phyloP scores from a whole-genome alignment of 139 green algal genomes.

The Chlorella sp. region DNA sequence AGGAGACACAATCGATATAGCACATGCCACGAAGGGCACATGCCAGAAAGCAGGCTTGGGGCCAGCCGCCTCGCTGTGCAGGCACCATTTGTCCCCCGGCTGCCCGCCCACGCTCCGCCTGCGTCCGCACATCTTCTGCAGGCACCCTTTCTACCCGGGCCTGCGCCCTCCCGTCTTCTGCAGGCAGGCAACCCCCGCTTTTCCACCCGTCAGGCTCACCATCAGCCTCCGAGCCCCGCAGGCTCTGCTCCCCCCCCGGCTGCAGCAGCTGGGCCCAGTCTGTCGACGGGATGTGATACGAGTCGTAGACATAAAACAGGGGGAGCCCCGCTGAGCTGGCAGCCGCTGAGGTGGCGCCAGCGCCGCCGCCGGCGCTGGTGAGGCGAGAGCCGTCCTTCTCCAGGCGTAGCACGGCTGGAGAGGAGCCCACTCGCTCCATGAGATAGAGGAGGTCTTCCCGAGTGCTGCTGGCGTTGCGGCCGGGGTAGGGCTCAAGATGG shows the following conservation, averaged over 20 bases:
- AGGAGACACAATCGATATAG: neutral
- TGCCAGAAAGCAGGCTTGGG: no score
- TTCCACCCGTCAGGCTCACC: neutral
- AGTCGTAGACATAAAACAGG: neutral
- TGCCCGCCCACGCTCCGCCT: no score
- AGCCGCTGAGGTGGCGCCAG: neutral
- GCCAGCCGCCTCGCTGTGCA: no score
- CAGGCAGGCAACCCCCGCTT: neutral
- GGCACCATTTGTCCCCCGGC: no score
- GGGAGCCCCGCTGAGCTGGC: neutral
- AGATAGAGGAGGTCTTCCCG: constrained; percentile 24
- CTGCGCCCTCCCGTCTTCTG: neutral
- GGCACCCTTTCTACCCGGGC: neutral
- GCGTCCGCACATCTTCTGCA: no score
- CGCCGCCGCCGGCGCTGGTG: neutral
- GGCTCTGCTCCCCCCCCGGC: neutral
- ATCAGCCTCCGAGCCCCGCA: constrained; percentile 17
- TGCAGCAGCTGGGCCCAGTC: constrained; percentile 23
- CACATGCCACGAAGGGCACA: neutral
- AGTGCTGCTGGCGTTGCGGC: neutral
- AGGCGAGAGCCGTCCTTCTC: neutral
- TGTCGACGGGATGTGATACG: neutral
- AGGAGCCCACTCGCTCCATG: neutral
- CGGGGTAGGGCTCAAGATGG: constrained; percentile 23
- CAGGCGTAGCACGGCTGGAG: constrained; percentile 8